Base-by-base conservation (phyloP, 768 basidiomycete genomes). In the Hypholoma fasciculare region DNA sequence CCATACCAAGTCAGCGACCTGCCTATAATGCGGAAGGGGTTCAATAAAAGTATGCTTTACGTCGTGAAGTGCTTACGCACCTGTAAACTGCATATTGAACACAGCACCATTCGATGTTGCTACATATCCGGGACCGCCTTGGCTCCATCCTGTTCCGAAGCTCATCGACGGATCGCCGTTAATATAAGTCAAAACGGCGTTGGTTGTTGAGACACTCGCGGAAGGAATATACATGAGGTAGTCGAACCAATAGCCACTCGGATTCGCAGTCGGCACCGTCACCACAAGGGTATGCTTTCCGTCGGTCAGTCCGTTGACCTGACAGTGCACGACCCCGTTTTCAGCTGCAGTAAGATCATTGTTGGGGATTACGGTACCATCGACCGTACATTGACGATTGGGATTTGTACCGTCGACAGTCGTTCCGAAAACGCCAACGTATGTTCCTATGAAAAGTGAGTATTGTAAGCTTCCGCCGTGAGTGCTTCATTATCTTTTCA, bases 181-280 rank as follows among this genome's bases (percentile, higher is more conserved):
- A 12, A 23, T 6, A 4, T 38, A 19, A 16, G 20, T 56, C 13
- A 42, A 20, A 17, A 34, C 26, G 3, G 38, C 44, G 23, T 56
- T 56, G n/a, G 37, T 20, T 16, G 14, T 23, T 6, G 44, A 34
- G 16, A 56, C 44, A 20, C 47, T 50, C 7, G 55, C 37, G 20
- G 55, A 56, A 2, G 55, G 55, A 20, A 56, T 56, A 27, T 56
- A 56, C 14, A 40, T 19, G 11, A 56, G n/a, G 17, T 50, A 42
- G 40, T 56, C 55, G 17, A 56, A 56, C 55, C 55, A 56, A 19
- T 49, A 56, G 4, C 38, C 48, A 12, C 37, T 39, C 13, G 55
- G 38, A 39, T 56, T 56, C 9, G 49, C 19, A 17, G 36, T 50
- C 7, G 43, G 30, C 1, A 56, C 48, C 6, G 47, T 56, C 16